Base-by-base conservation (phyloP, 1,139 yeast species). In the Geotrichum cucujoidarum region DNA sequence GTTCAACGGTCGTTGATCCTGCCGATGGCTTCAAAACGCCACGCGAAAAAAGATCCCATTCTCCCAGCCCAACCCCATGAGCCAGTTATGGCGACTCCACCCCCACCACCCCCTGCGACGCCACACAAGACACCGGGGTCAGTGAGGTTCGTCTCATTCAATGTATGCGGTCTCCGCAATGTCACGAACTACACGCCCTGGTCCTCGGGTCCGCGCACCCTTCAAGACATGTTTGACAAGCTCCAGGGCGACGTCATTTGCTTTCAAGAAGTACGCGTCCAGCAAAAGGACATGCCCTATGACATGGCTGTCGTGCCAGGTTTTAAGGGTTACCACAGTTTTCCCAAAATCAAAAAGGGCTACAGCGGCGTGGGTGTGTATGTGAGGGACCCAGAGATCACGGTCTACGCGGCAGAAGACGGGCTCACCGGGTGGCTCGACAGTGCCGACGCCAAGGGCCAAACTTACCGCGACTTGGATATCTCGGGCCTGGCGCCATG, bases 361-460 rank as follows among this genome's bases (percentile, higher is more conserved):
- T 92, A 92, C 63, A 79, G 94, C 53, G 98, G 98, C 0, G 97
- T 92, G 1, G 95, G 90, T 0, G 75, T 92, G 2, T 90, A 87
- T 65, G 78, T 90, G 2, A 69, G 89, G 21, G 52, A 54, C 61
- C n/a, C n/a, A n/a, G 53, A n/a, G 55, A 75, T 31, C 59, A 73
- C 74, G 2, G 86, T 88, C 1, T 51, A 75, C 1, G 78, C 76
- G 55, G 96, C 94, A 0, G 98, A 92, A 64, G 95, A 90, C 62
- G 98, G 98, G 0, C 68, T 92, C 11, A 84, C 96, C 0, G 98
- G 97, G 0, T 69, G 71, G 53, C 64, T 88, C 21, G 61, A 56
- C 6, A 55, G 63, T 14, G 56, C 60, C 2, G 65, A 68, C 16
- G 56, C 55, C 3, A 53, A 57, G 42, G 38, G 51, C 35, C 33